Base-by-base conservation (phyloP, 306 rosid genomes). In the Macrotyloma uniflorum region DNA sequence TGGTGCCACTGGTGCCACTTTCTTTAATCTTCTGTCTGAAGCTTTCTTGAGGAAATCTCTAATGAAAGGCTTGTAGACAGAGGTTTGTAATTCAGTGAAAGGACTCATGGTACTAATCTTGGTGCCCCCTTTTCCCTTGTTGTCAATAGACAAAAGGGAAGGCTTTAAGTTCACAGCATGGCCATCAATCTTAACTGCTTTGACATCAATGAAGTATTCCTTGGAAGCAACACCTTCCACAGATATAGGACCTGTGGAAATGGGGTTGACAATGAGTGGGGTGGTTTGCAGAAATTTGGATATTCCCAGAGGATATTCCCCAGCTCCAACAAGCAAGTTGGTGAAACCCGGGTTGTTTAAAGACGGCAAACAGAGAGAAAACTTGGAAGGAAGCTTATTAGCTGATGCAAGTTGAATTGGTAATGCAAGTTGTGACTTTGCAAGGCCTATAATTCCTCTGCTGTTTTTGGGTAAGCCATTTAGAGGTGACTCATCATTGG, bases 301-400 rank as follows among this genome's bases (percentile, higher is more conserved):
- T 7, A 50, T 11, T 28, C 54, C 73, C 2, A 9, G 51, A 38
- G 71, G 13, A 13, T 16, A 40, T 38, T 73, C 62, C 0, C 23
- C 50, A 20, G 16, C 20, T 9, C 84, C 67, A 18, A 46, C 16
- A 11, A 55, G 67, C 61, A 78, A 43, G 47, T 78, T 50, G 3
- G 69, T 72, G 40, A 63, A 72, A 36, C 83, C 83, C 18, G 2
- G 54, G 4, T 80, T 53, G 38, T 20, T 80, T 28, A 63, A 55
- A 67, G 83, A 80, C 8, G 83, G 83, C 15, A 77, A 40, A 26
- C 81, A 77, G 4, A 77, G 67, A 18, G 81, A 77, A n/a, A 77
- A 77, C 55, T 51, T 80, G 7, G 40, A 45, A 2, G 68, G 74
- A 38, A 19, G 45, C 11, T 79, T 79, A 4, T 62, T 46, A 3